Evolutionary conservation across 2,329 filamentous ascomycete genomes (phyloP).

Genomic region (Aspergillus niger): DNA sequence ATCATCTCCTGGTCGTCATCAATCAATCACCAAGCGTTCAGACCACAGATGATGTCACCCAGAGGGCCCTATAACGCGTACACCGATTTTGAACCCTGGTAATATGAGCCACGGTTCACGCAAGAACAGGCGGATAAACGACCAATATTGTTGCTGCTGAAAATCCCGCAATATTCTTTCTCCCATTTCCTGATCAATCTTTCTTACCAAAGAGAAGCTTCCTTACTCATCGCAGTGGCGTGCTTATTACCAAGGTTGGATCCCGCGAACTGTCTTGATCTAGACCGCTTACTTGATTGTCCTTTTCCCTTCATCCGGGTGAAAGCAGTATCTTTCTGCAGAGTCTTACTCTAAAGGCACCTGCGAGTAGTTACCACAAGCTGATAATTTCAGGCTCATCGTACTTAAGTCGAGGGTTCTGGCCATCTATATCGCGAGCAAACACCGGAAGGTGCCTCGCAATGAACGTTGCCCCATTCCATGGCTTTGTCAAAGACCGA

Average conservation of each 20-base stretch:
- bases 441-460: no score
- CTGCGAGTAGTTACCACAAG: not conserved
- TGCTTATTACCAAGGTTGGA: not conserved
- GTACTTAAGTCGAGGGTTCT: not conserved
- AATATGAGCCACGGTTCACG: not conserved
- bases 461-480: no score
- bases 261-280: not conserved
- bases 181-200: not conserved
- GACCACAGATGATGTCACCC: slow-evolving; percentile 15
- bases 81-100: slow-evolving; percentile 14
- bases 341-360: slow-evolving; percentile 20
- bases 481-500: no score
- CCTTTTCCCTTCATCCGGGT: slow-evolving; percentile 39
- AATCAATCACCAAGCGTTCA: not conserved
- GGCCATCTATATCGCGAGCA: no score
- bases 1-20: not conserved
- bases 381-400: not conserved
- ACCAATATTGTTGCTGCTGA: not conserved
- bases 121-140: not conserved
- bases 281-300: slow-evolving; percentile 10
- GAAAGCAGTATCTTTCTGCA: slow-evolving; percentile 44
- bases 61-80: not conserved
- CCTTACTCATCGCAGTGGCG: not conserved
- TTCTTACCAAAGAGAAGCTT: not conserved
- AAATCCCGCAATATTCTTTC: slow-evolving; percentile 4